These are phyloP conservation scores for Favolaschia claudopus DNA, from an alignment of 768 basidiomycete genomes.

Conservation along the genomic window DNA sequence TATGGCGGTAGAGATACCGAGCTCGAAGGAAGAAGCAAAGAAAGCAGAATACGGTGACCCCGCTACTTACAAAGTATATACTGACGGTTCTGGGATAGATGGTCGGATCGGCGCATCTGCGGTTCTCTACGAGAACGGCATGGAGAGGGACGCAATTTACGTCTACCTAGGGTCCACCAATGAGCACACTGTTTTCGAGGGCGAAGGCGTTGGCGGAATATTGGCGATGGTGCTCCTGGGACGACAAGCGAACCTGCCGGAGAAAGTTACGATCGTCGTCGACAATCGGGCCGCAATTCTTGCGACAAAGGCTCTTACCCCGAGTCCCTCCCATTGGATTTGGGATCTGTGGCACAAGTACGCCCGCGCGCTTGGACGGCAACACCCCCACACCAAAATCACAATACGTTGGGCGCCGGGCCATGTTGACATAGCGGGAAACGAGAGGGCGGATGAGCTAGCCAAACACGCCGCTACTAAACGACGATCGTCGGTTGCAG, in stretches of 20 bases:
- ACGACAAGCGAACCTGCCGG: background rate
- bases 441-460: constrained; percentile 28
- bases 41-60: background rate
- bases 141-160: background rate
- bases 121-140: constrained; percentile 13
- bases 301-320: background rate
- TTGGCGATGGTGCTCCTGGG: constrained; percentile 25
- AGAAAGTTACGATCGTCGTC: constrained; percentile 3
- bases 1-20: background rate
- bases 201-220: constrained; percentile 27
- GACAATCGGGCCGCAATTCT: constrained; percentile 32
- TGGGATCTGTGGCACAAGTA: background rate
- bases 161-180: constrained; percentile 5
- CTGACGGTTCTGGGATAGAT: constrained; percentile 31
- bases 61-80: constrained; percentile 10
- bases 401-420: constrained; percentile 29
- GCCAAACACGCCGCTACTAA: constrained; percentile 29
- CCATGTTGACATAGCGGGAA: constrained; percentile 25
- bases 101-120: constrained; percentile 30
- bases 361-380: background rate
- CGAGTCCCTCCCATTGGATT: constrained; percentile 9
- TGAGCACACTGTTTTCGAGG: constrained; percentile 35
- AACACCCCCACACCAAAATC: background rate
- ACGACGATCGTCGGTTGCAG: too few relatives aligned
- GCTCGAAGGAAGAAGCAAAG: constrained; percentile 12